A percentile compares a stretch with the other conserved stretches of the same genome.
Evolutionary conservation across 306 rosid species (phyloP).

Genomic region (Cicer arietinum): DNA sequence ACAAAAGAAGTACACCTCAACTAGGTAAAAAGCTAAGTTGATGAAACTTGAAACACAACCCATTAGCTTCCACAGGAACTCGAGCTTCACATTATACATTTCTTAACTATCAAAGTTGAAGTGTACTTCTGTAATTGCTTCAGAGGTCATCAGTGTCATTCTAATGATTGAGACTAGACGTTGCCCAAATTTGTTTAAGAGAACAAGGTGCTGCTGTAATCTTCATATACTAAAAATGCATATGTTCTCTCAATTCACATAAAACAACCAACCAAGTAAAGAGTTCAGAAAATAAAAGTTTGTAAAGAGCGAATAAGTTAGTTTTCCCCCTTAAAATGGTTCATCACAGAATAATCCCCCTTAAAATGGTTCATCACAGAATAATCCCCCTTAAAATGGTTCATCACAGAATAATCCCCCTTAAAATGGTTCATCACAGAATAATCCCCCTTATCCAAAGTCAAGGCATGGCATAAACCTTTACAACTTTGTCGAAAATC

Average conservation of each 20-base stretch:
- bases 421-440: slow-evolving; percentile 31
- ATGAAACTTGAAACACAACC: slow-evolving; percentile 34
- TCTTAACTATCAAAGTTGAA: slow-evolving; percentile 19
- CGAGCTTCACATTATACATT: slow-evolving; percentile 26
- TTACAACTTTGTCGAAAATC: slow-evolving; percentile 13
- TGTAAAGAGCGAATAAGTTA: slow-evolving; percentile 4
- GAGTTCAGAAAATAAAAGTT: slow-evolving; percentile 18
- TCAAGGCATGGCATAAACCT: slow-evolving; percentile 30
- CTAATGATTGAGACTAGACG: slow-evolving; percentile 13
- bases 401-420: too few relatives aligned
- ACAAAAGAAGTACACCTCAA: slow-evolving; percentile 33
- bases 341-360: too few relatives aligned
- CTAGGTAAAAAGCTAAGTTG: slow-evolving; percentile 27
- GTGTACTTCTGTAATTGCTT: not conserved
- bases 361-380: too few relatives aligned
- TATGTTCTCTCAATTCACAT: slow-evolving; percentile 3
- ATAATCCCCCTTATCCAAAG: slow-evolving; percentile 30
- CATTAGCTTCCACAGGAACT: slow-evolving; percentile 21
- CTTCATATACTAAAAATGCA: slow-evolving; percentile 12
- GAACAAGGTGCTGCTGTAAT: not conserved
- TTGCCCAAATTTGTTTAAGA: not conserved
- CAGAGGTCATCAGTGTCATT: slow-evolving; percentile 9
- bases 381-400: slow-evolving; percentile 23
- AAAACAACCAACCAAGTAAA: slow-evolving; percentile 40
- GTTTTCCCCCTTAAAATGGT: slow-evolving; percentile 30